Conservation (phyloP, 805 yeast species). For the Ogataea philodendri region DNA sequence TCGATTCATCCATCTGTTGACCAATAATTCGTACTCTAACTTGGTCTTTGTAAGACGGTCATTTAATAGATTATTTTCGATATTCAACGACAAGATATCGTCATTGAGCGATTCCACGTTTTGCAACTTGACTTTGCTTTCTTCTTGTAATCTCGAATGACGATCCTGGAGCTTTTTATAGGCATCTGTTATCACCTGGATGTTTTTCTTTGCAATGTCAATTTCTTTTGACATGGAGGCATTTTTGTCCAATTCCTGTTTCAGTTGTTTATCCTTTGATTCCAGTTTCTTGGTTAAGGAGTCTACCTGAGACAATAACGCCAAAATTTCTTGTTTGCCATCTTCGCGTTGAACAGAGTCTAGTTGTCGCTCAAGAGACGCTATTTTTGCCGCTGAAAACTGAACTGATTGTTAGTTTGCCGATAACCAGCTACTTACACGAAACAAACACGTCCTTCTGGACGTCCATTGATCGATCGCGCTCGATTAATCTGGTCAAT, state of each 20-base stretch:
- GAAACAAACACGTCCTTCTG: constrained; percentile 19
- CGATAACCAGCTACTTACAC: constrained; percentile 20
- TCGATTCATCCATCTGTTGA: constrained; percentile 44
- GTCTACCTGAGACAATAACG: constrained; percentile 11
- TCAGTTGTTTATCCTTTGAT: constrained; percentile 4
- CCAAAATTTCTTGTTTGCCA: constrained; percentile 16
- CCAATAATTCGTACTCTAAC: constrained; percentile 39
- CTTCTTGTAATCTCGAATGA: constrained; percentile 28
- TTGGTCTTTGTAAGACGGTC: constrained; percentile 33
- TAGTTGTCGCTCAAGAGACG: constrained; percentile 16
- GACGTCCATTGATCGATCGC: constrained; percentile 19
- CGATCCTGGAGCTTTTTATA: constrained; percentile 24
- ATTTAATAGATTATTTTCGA: constrained; percentile 46
- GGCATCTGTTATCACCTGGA: constrained; percentile 25
- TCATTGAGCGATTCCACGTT: constrained; percentile 51
- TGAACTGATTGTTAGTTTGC: constrained; percentile 17
- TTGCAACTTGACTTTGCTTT: constrained; percentile 39
- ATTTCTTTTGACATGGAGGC: constrained; percentile 11
- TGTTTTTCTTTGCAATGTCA: constrained; percentile 16
- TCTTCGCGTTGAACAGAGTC: constrained; percentile 18
- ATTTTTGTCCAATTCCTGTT: constrained; percentile 12
- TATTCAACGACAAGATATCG: constrained; percentile 46
- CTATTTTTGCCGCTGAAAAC: constrained; percentile 13
- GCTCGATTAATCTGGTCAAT: constrained; percentile 16
- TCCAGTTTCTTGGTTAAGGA: constrained; percentile 11